Evolutionary conservation across 768 basidiomycete genomes (phyloP), one percentile per base, ranked within the genome.

Genomic region (Favolaschia claudopus): DNA sequence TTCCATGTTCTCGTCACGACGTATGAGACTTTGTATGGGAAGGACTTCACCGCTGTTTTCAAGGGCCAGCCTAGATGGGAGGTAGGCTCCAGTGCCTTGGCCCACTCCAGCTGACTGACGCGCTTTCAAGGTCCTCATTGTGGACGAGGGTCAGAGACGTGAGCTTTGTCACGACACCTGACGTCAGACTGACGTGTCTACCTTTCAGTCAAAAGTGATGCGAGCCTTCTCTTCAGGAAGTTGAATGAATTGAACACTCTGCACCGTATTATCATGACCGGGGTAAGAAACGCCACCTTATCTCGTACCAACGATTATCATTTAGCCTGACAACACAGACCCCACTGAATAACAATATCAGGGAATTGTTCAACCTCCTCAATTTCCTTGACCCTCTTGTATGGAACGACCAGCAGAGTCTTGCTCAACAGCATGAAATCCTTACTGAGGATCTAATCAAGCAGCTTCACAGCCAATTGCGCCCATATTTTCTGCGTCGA

Each of bases 301-400:
- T n/a, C n/a, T n/a, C n/a, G n/a, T n/a, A n/a, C n/a, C n/a, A n/a
- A n/a, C n/a, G n/a, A n/a, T n/a, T n/a, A n/a, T n/a, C n/a, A n/a
- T n/a, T n/a, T n/a, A n/a, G n/a, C n/a, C n/a, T n/a, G n/a, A n/a
- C n/a, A n/a, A n/a, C n/a, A 19, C 58, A 94, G 84, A 99, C 97
- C 0, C 96, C 96, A 0, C 74, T 99, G 56, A 99, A 99, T 74
- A 99, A 99, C 78, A 99, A 98, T 69, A 90, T 99, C 22, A 84
- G 93, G 43, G 97, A 99, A 74, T 75, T 99, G 25, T 96, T 99
- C 80, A 99, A 96, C 72, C 81, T 99, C 38, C 95, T 99, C 88
- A 93, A 95, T 71, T 99, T 99, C 78, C 83, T 99, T 17, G 93
- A 95, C 70, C 86, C 91, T 6, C 64, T 74, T 12, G 79, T 90